Conservation (phyloP, 257 asterid genomes). For the Salvia splendens region DNA sequence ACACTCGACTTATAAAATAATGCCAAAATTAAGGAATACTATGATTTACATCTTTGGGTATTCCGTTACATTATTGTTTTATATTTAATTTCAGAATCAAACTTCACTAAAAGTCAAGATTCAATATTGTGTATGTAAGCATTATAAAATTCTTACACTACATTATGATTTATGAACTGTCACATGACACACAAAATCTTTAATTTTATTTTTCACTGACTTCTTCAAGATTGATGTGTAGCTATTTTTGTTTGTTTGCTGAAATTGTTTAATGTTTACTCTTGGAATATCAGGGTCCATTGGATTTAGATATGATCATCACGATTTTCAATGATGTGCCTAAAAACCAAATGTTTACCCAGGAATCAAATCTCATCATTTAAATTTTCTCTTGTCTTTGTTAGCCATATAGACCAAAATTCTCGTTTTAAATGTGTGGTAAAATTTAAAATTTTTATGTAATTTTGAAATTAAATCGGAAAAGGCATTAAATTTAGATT, state of each 20-base stretch:
- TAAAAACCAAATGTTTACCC: neutral
- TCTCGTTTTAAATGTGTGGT: no score
- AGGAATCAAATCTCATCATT: no score
- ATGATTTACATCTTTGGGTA: no score
- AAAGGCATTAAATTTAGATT: no score
- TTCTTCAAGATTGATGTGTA: slow-evolving; percentile 1
- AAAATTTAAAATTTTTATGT: no score
- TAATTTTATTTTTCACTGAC: neutral
- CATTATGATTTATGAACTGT: neutral
- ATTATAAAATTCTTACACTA: neutral
- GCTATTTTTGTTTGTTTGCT: slow-evolving; percentile 8
- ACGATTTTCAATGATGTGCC: slow-evolving; percentile 8
- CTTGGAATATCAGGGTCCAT: slow-evolving; percentile 15
- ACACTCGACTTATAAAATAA: no score
- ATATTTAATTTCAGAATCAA: neutral
- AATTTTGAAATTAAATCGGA: no score
- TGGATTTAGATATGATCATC: neutral
- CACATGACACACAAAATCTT: slow-evolving; percentile 15
- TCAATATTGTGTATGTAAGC: slow-evolving; percentile 2
- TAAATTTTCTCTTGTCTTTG: no score
- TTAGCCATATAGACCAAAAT: no score
- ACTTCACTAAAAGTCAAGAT: neutral
- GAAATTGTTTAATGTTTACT: neutral
- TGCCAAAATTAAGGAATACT: no score
- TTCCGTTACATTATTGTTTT: no score